Conservation (phyloP, 176 grass and related monocot genomes). For the Oryza meridionalis region DNA sequence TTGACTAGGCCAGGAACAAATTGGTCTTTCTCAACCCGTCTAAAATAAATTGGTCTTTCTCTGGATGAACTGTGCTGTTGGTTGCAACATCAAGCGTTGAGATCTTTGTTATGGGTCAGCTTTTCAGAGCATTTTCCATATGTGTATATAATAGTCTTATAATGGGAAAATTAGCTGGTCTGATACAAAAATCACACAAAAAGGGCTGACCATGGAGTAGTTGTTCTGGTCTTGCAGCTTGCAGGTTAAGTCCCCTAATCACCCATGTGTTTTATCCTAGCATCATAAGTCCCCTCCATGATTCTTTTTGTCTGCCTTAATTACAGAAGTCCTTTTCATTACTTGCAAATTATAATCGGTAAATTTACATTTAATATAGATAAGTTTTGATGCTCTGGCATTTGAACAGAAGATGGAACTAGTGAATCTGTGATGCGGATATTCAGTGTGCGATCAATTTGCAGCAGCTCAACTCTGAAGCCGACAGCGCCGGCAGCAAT, state of each 20-base stretch:
- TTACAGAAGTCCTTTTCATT: neutral
- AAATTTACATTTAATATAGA: neutral
- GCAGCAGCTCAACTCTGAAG: neutral
- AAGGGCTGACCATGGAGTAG: neutral
- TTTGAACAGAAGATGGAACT: neutral
- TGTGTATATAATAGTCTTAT: neutral
- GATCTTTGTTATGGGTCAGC: neutral
- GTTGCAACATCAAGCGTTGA: neutral
- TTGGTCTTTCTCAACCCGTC: neutral
- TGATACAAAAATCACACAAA: neutral
- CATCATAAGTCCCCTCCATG: neutral
- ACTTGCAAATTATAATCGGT: too few relatives aligned
- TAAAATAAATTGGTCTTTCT: neutral
- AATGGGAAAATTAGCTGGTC: neutral
- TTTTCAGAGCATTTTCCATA: neutral
- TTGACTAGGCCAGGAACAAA: neutral
- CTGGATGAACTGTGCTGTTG: neutral
- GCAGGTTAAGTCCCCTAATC: neutral
- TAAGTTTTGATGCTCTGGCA: neutral
- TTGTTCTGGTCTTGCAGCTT: neutral
- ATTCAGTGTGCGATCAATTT: neutral
- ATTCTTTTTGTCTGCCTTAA: too few relatives aligned
- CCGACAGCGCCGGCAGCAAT: neutral
- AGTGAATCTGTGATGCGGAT: neutral
- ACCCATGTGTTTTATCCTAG: neutral